phyloP scores from a whole-genome alignment of 179 eudicot genomes.

The Heliamphora pulchella region DNA sequence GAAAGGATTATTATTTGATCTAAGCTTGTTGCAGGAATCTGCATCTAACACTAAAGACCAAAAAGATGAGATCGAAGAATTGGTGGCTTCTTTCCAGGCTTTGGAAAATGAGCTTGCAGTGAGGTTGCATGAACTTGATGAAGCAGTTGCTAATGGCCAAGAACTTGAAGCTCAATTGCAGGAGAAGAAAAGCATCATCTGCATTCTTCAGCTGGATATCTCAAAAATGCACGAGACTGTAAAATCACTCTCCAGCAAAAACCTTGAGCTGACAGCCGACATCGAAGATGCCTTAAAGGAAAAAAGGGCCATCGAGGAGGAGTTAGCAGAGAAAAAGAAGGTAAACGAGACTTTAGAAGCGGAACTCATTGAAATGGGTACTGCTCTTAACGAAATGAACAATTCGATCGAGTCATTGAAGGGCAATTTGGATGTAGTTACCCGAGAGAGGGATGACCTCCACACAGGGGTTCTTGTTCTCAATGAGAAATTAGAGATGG shows the following conservation, averaged over 20 bases:
- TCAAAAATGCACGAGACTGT: constrained; percentile 34
- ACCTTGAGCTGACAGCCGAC: constrained; percentile 38
- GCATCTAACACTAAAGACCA: constrained; percentile 58
- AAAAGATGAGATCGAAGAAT: constrained; percentile 54
- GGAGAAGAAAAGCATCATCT: constrained; percentile 42
- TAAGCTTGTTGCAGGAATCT: constrained; percentile 82
- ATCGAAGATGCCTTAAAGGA: constrained; percentile 36
- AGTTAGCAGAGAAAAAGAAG: constrained; percentile 41
- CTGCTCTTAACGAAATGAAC: constrained; percentile 41
- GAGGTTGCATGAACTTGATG: constrained; percentile 46
- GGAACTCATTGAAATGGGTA: constrained; percentile 55
- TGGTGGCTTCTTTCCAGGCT: constrained; percentile 40
- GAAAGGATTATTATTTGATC: constrained; percentile 67
- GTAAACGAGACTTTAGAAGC: constrained; percentile 48
- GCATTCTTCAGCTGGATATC: constrained; percentile 45
- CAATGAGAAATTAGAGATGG: constrained; percentile 70
- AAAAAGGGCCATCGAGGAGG: constrained; percentile 45
- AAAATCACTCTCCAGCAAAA: constrained; percentile 40
- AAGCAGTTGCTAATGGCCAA: constrained; percentile 35
- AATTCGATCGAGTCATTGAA: constrained; percentile 47
- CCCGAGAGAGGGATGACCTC: constrained; percentile 47
- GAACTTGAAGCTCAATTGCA: constrained; percentile 52
- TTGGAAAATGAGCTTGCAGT: constrained; percentile 50
- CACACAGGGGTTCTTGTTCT: constrained; percentile 34
- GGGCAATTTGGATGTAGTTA: constrained; percentile 42